Evolutionary conservation across 2,329 filamentous ascomycete genomes (phyloP).

Genomic region (Alternaria gansuensis): DNA sequence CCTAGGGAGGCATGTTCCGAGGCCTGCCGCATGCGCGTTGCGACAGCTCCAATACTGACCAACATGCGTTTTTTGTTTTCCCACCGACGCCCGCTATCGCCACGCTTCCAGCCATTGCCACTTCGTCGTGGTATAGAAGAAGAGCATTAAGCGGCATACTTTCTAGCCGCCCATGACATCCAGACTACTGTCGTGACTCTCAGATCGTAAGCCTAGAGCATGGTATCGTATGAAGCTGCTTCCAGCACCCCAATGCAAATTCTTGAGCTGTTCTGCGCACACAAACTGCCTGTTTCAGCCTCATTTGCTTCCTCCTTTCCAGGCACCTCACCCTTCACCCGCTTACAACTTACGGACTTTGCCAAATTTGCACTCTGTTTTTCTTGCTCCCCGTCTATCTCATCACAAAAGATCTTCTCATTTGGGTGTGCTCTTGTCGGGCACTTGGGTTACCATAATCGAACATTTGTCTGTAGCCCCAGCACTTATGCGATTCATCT

Average conservation of each 20-base stretch:
- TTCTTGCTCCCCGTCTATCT: neutral
- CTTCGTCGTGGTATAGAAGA: neutral
- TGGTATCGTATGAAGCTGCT: neutral
- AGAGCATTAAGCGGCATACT: neutral
- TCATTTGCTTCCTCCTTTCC: neutral
- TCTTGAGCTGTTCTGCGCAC: neutral
- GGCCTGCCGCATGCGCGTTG: neutral
- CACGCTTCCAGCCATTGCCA: neutral
- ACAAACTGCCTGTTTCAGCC: constrained; percentile 1
- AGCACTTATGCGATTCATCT: neutral
- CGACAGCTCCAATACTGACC: neutral
- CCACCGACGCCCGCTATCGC: neutral
- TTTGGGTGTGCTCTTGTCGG: neutral
- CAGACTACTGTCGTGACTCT: neutral
- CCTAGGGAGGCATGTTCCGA: neutral
- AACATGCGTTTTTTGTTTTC: neutral
- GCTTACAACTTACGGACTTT: neutral
- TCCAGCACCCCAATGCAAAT: neutral
- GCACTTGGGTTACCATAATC: neutral
- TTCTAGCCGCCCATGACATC: neutral
- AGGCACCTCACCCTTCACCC: neutral
- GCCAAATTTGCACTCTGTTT: neutral
- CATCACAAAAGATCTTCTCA: neutral
- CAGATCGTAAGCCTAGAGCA: neutral
- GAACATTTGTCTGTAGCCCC: neutral